Evolutionary conservation across 225 moss, liverwort and hornwort species (phyloP).

Genomic region (Marchantia paleacea): DNA sequence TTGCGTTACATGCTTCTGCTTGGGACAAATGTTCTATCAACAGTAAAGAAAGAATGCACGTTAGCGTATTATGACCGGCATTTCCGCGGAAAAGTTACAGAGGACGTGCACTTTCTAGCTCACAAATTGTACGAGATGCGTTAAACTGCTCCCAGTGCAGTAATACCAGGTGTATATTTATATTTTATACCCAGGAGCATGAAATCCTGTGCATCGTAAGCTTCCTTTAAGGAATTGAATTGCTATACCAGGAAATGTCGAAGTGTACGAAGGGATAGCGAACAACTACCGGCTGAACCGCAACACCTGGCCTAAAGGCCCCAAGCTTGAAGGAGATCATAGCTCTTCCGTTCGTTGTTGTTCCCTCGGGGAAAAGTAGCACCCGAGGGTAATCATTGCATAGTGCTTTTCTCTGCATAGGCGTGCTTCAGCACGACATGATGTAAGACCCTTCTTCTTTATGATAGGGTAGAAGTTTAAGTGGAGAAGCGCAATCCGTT

Average conservation of each 20-base stretch:
- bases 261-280: constrained; percentile 88
- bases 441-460: constrained; percentile 14
- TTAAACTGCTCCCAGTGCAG: constrained; percentile 5
- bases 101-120: background rate
- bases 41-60: background rate
- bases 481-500: too few relatives aligned
- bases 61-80: too few relatives aligned
- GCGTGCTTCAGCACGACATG: constrained; percentile 19
- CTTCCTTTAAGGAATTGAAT: constrained; percentile 19
- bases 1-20: background rate
- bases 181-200: constrained; percentile 17
- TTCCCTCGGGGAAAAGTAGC: constrained; percentile 87
- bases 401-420: constrained; percentile 62
- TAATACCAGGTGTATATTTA: background rate
- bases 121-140: background rate
- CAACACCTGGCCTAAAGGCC: constrained; percentile 78
- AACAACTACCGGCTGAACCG: constrained; percentile 85
- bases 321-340: constrained; percentile 87
- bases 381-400: constrained; percentile 63
- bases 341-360: constrained; percentile 83
- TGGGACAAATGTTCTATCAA: background rate
- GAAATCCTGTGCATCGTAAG: constrained; percentile 19
- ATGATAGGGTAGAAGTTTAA: background rate
- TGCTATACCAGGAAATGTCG: constrained; percentile 74
- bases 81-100: too few relatives aligned